phyloP scores from a whole-genome alignment of 2,329 filamentous ascomycete species.

The Monilinia vaccinii-corymbosi region DNA sequence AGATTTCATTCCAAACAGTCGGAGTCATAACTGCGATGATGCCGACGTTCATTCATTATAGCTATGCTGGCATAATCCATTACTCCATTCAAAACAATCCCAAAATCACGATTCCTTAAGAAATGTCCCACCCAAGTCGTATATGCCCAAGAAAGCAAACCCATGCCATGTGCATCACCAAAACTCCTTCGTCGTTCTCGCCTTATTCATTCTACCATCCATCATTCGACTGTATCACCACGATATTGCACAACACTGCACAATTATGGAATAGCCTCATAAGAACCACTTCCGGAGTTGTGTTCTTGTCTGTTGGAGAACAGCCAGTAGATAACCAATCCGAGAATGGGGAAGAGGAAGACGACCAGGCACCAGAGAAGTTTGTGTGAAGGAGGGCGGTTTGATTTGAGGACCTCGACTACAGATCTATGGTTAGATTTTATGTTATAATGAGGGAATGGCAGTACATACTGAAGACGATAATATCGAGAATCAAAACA shows the following conservation, averaged over 20 bases:
- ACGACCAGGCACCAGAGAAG: constrained; percentile 54
- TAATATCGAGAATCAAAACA: constrained; percentile 51
- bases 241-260: no score
- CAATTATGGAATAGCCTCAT: constrained; percentile 36
- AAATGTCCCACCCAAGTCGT: not conserved
- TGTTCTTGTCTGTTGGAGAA: constrained; percentile 53
- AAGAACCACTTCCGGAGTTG: constrained; percentile 39
- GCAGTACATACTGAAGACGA: constrained; percentile 47
- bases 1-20: no score
- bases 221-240: not conserved
- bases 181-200: not conserved
- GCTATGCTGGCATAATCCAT: not conserved
- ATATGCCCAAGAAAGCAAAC: not conserved
- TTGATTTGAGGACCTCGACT: constrained; percentile 59
- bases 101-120: not conserved
- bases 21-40: not conserved
- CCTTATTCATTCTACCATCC: not conserved
- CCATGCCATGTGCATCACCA: not conserved
- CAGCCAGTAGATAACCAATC: constrained; percentile 53
- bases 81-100: not conserved
- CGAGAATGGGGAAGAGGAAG: constrained; percentile 55
- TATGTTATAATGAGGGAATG: not conserved
- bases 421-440: constrained; percentile 7
- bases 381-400: constrained; percentile 47
- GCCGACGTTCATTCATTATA: not conserved